Conservation (phyloP, 2,329 filamentous ascomycete species). For the Monascus ruber region DNA sequence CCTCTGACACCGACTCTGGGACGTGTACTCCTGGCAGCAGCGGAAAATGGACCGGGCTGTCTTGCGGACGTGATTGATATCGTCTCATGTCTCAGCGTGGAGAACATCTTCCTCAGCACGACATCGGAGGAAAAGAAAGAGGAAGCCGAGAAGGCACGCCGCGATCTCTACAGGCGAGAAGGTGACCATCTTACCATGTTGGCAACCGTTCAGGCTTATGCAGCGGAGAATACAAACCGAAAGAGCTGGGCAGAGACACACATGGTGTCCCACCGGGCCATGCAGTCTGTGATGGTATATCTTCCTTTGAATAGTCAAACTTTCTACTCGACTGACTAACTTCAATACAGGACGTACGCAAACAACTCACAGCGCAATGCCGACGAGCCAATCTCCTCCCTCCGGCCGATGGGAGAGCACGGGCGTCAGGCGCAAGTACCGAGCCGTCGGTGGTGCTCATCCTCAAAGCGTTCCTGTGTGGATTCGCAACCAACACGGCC, state of each 20-base stretch:
- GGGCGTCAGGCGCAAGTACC: conserved; percentile 5
- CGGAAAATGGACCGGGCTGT: conserved; percentile 58
- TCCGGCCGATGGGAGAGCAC: conserved; percentile 9
- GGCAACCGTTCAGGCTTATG: conserved; percentile 49
- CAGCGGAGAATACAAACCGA: conserved; percentile 45
- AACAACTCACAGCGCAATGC: conserved; percentile 49
- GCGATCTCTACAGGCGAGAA: conserved; percentile 47
- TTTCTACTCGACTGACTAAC: neutral
- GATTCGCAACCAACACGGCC: conserved; percentile 51
- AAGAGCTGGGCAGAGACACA: conserved; percentile 50
- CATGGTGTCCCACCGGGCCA: conserved; percentile 50
- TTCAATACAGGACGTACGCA: conserved; percentile 42
- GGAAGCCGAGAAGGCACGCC: conserved; percentile 43
- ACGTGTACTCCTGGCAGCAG: conserved; percentile 70
- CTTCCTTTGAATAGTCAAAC: neutral
- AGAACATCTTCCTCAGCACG: conserved; percentile 51
- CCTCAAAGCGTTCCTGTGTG: conserved; percentile 46
- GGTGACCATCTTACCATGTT: conserved; percentile 55
- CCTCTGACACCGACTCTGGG: conserved; percentile 73
- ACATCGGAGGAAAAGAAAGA: conserved; percentile 51
- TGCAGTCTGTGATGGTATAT: conserved; percentile 51
- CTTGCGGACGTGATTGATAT: conserved; percentile 78
- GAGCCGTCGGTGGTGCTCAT: conserved; percentile 38
- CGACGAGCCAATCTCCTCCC: conserved; percentile 35
- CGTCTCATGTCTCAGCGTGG: conserved; percentile 54